Evolutionary conservation across 257 asterid genomes (phyloP), one percentile per base, ranked within the genome.

Genomic region (Asclepias syriaca): DNA sequence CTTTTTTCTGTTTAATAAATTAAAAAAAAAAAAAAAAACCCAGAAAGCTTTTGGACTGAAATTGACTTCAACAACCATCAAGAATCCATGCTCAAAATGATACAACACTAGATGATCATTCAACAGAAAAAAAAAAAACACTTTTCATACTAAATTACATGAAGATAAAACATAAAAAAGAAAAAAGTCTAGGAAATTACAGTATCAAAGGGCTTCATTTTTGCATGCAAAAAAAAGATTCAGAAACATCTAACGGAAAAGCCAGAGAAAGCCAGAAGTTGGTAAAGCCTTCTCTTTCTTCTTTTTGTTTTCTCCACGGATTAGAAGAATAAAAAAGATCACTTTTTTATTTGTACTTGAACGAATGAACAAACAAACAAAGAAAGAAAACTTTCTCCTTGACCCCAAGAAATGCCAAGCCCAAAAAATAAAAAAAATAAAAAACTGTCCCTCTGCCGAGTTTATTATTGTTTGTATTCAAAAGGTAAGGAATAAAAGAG

Each of bases 401-500:
- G 72, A 69, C 61, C 71, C 59, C 69, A 80, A 50, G 81, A 82
- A 81, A 75, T 74, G 77, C 75, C 73, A 65, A 77, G 49, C 19
- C 14, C 76, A 29, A 29, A 29, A 29, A 29, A 29, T 0, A 22
- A 19, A 78, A 24, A 24, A 24, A 24, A 24, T 0, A 24, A 4
- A 34, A 34, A 34, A 34, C 39, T 34, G 39, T 34, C 39, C 39
- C 39, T 63, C 74, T 70, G 54, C 65, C 43, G 6, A 43, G 27
- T 32, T 53, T 53, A 4, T 18, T 15, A 37, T 63, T 34, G 49
- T 16, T 43, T 63, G 32, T 21, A 21, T 2, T 5, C 24, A 61
- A 68, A 85, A 84, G 79, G 89, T 75, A 85, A 85, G 15, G 87
- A 81, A 84, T 81, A 78, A 82, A 82, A 71, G 72, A 78, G 78